These are phyloP conservation scores for Pleurotus eryngii DNA, from an alignment of 768 basidiomycete species.

Conservation along the genomic window DNA sequence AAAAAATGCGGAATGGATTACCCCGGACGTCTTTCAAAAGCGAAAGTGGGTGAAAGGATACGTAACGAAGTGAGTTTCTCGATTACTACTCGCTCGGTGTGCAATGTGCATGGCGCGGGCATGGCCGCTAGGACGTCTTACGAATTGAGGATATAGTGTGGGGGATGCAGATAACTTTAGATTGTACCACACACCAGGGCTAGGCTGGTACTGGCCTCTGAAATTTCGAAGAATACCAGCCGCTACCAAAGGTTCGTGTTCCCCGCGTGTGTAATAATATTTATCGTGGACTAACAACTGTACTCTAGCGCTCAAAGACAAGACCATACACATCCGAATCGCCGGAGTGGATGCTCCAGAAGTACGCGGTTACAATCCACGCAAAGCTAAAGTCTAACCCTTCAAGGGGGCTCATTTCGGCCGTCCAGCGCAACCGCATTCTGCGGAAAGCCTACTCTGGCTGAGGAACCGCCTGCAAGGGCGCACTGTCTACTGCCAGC, in stretches of 20 bases:
- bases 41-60: conserved; percentile 73
- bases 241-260: conserved; percentile 46
- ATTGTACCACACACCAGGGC: conserved; percentile 79
- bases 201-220: conserved; percentile 74
- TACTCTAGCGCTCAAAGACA: conserved; percentile 61
- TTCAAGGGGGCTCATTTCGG: conserved; percentile 80
- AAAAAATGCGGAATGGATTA: conserved; percentile 65
- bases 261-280: not conserved
- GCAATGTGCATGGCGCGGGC: not conserved
- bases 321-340: conserved; percentile 85
- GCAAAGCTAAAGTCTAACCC: not conserved
- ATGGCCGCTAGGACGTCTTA: not conserved
- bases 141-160: conserved; percentile 43
- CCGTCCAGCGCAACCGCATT: conserved; percentile 69
- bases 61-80: conserved; percentile 64
- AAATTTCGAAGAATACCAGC: conserved; percentile 66
- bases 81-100: not conserved
- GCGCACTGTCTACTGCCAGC: conserved; percentile 64
- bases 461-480: conserved; percentile 55
- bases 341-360: conserved; percentile 94
- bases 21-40: conserved; percentile 53
- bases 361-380: conserved; percentile 34
- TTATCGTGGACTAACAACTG: not conserved
- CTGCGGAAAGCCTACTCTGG: conserved; percentile 74
- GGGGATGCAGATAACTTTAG: conserved; percentile 89